phyloP scores from a whole-genome alignment of 768 basidiomycete species.

The Auricularia cornea region DNA sequence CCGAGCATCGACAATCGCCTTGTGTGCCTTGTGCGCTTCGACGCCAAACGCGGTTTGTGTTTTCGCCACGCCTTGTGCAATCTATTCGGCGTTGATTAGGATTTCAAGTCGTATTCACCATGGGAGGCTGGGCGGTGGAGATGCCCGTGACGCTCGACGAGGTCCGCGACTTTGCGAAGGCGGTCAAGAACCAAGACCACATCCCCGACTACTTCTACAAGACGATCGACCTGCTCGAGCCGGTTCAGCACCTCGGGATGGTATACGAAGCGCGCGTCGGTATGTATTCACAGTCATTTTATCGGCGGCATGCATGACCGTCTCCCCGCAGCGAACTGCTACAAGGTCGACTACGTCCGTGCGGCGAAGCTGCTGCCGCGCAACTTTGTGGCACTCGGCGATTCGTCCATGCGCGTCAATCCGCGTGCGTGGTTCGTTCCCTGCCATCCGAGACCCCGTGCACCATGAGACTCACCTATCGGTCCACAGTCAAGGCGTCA shows the following conservation, averaged over 20 bases:
- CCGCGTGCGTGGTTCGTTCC: too few species aligned
- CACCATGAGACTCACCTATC: neutral
- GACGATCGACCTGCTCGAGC: conserved; percentile 22
- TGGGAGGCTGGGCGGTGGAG: neutral
- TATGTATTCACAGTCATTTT: neutral
- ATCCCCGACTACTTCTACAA: conserved; percentile 22
- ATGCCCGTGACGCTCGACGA: conserved; percentile 2
- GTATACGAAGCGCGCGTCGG: neutral
- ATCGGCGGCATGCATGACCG: too few species aligned
- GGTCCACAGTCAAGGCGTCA: neutral
- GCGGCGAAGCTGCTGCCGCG: too few species aligned
- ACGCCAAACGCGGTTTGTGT: conserved; percentile 6
- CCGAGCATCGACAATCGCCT: neutral
- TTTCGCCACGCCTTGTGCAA: neutral
- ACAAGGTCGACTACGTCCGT: conserved; percentile 4
- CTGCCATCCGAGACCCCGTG: neutral
- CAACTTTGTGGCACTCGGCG: too few species aligned
- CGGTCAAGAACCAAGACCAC: conserved; percentile 5
- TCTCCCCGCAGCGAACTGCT: conserved; percentile 12
- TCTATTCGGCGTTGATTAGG: neutral
- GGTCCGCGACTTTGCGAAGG: neutral
- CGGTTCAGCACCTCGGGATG: conserved; percentile 17
- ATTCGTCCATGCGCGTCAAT: too few species aligned
- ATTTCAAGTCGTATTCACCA: neutral
- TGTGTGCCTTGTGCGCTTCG: neutral